Base-by-base conservation (phyloP, 495 filamentous ascomycete species). In the Penicillium cosmopolitanum region DNA sequence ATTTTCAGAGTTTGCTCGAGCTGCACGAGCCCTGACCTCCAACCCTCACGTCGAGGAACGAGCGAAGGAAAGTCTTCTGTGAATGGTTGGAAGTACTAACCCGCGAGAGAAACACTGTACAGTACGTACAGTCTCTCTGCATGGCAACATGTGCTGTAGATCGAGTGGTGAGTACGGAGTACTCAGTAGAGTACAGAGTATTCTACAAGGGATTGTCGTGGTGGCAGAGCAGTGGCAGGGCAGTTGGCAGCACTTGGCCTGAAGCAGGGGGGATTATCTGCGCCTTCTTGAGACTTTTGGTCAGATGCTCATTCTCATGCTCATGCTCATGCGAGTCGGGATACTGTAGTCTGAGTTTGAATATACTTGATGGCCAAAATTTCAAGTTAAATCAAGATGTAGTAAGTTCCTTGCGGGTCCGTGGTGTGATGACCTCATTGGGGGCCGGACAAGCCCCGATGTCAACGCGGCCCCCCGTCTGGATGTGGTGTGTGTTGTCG, bases 381-480 rank as follows among this genome's bases (percentile, higher is more conserved):
- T 38, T n/a, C 15, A 38, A 38, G 12, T 38, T 12, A 38, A 44
- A 16, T 18, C 42, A 16, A 16, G 16, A 19, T 19, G 16, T 7
- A n/a, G n/a, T 18, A 4, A 19, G 5, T 43, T 9, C n/a, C 43
- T 19, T 25, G 40, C 40, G 19, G 28, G 40, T 38, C 33, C 46
- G 46, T 25, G 21, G 50, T 61, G 55, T 51, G 51, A 66, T 66
- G 64, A 66, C 64, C 61, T 66, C 60, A 66, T 60, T 47, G 36
- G 31, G 42, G 46, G 38, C 51, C 56, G 44, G 25, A 33, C 33
- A 21, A 42, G 16, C 9, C 47, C 60, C 21, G 43, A 43, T 46
- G 33, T 33, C 25, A 50, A 55, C 58, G 51, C 46, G 50, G 57
- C 57, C 44, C 6, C 19, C 36, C 56, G 9, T 28, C 13, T 40